These are phyloP conservation scores for Aspergillus novoparasiticus DNA, from an alignment of 2,329 filamentous ascomycete species.

Conservation along the genomic window DNA sequence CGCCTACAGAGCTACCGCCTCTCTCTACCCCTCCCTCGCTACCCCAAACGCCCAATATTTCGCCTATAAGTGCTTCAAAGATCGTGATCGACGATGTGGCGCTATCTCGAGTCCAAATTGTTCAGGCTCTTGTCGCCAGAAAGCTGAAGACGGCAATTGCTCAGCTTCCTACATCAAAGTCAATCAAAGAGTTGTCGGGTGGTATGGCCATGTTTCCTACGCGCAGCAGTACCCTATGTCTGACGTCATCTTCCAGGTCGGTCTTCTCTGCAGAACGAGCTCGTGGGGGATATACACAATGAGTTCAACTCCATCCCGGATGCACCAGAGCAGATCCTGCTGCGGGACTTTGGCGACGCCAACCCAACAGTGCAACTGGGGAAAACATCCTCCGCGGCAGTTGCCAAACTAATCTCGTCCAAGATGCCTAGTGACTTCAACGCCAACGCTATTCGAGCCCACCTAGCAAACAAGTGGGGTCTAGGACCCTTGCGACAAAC, in stretches of 20 bases:
- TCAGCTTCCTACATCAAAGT: not conserved
- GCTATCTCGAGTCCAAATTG: slow-evolving; percentile 76
- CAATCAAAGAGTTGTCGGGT: slow-evolving; percentile 4
- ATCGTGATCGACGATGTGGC: slow-evolving; percentile 78
- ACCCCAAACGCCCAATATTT: too few species aligned
- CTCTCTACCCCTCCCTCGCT: too few species aligned
- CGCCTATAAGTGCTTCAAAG: too few species aligned
- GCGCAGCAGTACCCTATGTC: too few species aligned
- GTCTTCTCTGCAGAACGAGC: slow-evolving; percentile 98
- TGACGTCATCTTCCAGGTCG: slow-evolving; percentile 64
- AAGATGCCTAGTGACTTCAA: slow-evolving; percentile 99
- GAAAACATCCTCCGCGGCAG: slow-evolving; percentile 29
- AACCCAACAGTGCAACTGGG: too few species aligned
- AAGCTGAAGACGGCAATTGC: not conserved
- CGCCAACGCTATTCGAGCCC: slow-evolving; percentile 92
- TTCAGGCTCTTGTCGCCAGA: not conserved
- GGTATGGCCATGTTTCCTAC: slow-evolving; percentile 9
- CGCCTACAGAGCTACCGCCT: too few species aligned
- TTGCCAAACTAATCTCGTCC: slow-evolving; percentile 92
- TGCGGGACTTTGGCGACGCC: too few species aligned
- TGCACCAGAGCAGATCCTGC: slow-evolving; percentile 70
- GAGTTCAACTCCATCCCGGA: slow-evolving; percentile 98
- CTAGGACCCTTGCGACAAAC: slow-evolving; percentile 52
- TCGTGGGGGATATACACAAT: slow-evolving; percentile 94
- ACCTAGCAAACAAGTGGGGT: slow-evolving; percentile 92